These are phyloP conservation scores for Teratosphaeria viscida DNA, from an alignment of 2,329 filamentous ascomycete genomes.

Conservation along the genomic window DNA sequence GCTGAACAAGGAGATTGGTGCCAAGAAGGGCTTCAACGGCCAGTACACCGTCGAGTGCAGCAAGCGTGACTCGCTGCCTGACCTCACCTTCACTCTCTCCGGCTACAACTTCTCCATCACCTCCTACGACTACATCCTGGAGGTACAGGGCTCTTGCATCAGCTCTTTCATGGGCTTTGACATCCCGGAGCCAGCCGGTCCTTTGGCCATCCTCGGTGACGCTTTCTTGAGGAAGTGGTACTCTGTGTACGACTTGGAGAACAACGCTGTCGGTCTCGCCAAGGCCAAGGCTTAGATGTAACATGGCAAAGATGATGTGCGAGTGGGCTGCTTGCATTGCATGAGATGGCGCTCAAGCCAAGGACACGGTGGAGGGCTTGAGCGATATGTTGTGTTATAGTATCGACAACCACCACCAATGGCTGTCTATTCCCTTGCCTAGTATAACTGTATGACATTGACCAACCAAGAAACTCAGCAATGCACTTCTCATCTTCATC, in stretches of 20 bases:
- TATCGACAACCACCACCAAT: neutral
- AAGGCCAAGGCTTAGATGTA: constrained; percentile 41
- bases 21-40: constrained; percentile 94
- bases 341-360: neutral
- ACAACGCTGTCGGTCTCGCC: constrained; percentile 78
- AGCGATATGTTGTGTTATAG: neutral
- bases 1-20: constrained; percentile 92
- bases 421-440: neutral
- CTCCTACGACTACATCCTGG: constrained; percentile 87
- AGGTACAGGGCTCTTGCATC: constrained; percentile 91
- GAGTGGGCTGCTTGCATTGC: neutral
- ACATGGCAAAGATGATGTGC: too few relatives aligned
- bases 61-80: constrained; percentile 72
- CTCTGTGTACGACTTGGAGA: constrained; percentile 91
- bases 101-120: constrained; percentile 89
- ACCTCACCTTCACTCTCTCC: constrained; percentile 80
- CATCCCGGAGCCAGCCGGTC: constrained; percentile 70
- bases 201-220: constrained; percentile 89
- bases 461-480: neutral
- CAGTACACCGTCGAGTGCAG: constrained; percentile 91
- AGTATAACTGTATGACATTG: neutral
- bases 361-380: neutral
- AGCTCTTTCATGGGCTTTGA: constrained; percentile 96
- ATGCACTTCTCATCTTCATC: neutral
- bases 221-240: constrained; percentile 76